Evolutionary conservation across 2,329 filamentous ascomycete genomes (phyloP).

Genomic region (Talaromyces sp.): DNA sequence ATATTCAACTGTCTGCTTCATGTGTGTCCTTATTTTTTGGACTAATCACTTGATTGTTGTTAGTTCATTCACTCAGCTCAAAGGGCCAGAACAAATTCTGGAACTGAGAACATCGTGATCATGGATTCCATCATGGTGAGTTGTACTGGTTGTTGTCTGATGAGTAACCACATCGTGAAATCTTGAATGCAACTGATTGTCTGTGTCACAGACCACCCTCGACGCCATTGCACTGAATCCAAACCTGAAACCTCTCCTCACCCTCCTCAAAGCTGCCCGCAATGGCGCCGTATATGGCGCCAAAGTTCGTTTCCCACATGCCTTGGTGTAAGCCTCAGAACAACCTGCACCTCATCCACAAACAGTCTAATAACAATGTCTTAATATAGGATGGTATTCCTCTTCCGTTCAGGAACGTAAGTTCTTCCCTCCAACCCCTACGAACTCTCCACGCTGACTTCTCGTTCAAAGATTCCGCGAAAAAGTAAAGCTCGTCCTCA

Average conservation of each 20-base stretch:
- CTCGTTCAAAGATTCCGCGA: constrained; percentile 55
- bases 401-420: constrained; percentile 87
- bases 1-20: not conserved
- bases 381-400: constrained; percentile 73
- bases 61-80: not conserved
- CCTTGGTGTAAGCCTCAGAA: constrained; percentile 62
- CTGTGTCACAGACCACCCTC: constrained; percentile 53
- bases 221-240: constrained; percentile 78
- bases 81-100: not conserved
- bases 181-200: not conserved
- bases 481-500: constrained; percentile 71
- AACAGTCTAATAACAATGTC: constrained; percentile 8
- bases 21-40: not conserved
- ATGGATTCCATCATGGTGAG: constrained; percentile 14
- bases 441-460: not conserved
- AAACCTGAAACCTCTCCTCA: constrained; percentile 75
- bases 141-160: not conserved
- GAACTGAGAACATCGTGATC: not conserved
- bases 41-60: not conserved
- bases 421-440: constrained; percentile 27
- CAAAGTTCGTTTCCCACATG: constrained; percentile 97
- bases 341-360: not conserved
- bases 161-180: not conserved
- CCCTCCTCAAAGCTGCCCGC: constrained; percentile 84
- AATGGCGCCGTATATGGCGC: constrained; percentile 96